Conservation (phyloP, 495 filamentous ascomycete species). For the Daldinia caldariorum region DNA sequence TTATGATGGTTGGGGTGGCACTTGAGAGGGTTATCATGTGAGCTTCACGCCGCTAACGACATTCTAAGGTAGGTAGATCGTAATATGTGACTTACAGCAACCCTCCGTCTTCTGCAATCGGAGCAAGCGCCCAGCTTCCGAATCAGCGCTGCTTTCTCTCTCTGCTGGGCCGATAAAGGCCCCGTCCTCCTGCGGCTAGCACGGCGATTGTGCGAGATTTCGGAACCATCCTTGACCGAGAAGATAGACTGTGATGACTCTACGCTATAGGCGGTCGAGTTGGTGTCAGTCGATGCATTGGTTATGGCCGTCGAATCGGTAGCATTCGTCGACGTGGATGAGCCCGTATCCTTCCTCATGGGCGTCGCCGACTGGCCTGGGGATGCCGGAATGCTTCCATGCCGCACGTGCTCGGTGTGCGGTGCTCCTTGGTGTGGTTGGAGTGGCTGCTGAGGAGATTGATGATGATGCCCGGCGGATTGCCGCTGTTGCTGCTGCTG, state of each 20-base stretch:
- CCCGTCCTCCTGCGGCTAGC: slow-evolving; percentile 59
- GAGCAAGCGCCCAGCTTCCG: slow-evolving; percentile 60
- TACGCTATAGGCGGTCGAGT: slow-evolving; percentile 55
- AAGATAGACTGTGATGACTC: slow-evolving; percentile 59
- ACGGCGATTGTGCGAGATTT: slow-evolving; percentile 56
- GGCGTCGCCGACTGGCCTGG: slow-evolving; percentile 53
- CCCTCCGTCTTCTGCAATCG: slow-evolving; percentile 59
- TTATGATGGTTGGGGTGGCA: slow-evolving; percentile 62
- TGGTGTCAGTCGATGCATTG: slow-evolving; percentile 53
- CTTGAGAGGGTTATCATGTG: slow-evolving; percentile 48
- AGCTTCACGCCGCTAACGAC: slow-evolving; percentile 23
- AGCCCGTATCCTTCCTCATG: slow-evolving; percentile 59
- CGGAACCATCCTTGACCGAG: slow-evolving; percentile 59
- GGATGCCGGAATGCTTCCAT: slow-evolving; percentile 48
- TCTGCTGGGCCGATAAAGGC: slow-evolving; percentile 56
- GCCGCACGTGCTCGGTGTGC: slow-evolving; percentile 45
- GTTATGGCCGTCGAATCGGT: slow-evolving; percentile 52
- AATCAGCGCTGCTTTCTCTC: slow-evolving; percentile 60
- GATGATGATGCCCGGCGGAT: slow-evolving; percentile 38
- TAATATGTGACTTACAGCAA: slow-evolving; percentile 56
- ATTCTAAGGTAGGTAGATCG: slow-evolving; percentile 21
- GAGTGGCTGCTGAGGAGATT: slow-evolving; percentile 42
- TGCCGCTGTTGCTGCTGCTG: slow-evolving; percentile 42
- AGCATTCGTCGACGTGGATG: slow-evolving; percentile 57
- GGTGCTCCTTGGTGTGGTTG: slow-evolving; percentile 42